Percentiles rank a stretch among this genome's conserved stretches.
These are phyloP conservation scores for Quercus tomentella DNA, from an alignment of 331 rosid species.

Conservation along the genomic window DNA sequence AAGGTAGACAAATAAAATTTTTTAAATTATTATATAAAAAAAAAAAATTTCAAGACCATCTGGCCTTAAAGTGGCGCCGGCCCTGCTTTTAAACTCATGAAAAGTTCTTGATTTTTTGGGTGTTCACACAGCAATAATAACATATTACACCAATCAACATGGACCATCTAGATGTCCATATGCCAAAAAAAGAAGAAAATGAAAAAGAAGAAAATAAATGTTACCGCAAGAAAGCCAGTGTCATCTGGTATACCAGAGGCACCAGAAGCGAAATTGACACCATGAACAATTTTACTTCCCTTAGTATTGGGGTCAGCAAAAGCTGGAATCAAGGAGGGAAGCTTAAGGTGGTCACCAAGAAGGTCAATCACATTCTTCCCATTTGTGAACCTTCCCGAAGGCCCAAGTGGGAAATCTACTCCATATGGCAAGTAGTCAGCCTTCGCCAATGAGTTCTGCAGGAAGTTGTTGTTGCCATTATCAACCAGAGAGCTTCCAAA, in stretches of 20 bases:
- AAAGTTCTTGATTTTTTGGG: not conserved
- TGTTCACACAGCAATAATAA: not conserved
- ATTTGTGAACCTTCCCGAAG: constrained; percentile 43
- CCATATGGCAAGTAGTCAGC: constrained; percentile 43
- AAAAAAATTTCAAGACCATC: not conserved
- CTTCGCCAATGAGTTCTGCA: constrained; percentile 23
- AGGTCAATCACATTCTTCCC: constrained; percentile 39
- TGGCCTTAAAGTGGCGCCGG: no score
- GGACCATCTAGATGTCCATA: no score
- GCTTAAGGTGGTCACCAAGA: constrained; percentile 25
- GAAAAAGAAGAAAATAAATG: not conserved
- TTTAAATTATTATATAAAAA: no score
- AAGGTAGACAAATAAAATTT: no score
- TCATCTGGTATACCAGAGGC: constrained; percentile 38
- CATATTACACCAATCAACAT: no score
- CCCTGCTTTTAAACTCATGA: not conserved
- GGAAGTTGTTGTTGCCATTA: constrained; percentile 43
- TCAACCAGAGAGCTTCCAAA: constrained; percentile 46
- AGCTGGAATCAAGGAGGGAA: constrained; percentile 27
- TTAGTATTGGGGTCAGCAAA: constrained; percentile 32
- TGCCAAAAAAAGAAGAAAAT: not conserved
- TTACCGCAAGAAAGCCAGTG: constrained; percentile 36
- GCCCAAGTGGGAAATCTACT: constrained; percentile 33
- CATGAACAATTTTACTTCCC: constrained; percentile 27
- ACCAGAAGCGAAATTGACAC: constrained; percentile 40